Conservation (phyloP, 345 rosid genomes). For the Anastatica hierochuntica region DNA sequence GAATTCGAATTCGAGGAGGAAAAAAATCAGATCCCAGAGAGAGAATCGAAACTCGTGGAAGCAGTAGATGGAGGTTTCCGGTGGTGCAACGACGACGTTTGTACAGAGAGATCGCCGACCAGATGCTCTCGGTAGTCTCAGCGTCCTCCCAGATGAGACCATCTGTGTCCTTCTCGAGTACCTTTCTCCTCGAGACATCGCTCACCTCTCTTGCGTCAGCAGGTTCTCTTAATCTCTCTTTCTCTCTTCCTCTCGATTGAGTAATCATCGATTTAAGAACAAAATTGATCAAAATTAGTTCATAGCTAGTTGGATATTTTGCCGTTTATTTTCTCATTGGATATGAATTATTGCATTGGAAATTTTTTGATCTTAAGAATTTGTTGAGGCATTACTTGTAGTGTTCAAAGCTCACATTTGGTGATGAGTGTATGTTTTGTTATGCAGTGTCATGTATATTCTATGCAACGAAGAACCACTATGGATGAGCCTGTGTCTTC, state of each 20-base stretch:
- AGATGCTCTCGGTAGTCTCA: slow-evolving; percentile 59
- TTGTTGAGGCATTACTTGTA: too few species aligned
- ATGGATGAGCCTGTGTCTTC: slow-evolving; percentile 76
- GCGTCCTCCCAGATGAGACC: slow-evolving; percentile 63
- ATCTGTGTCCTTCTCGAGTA: slow-evolving; percentile 47
- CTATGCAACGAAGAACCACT: slow-evolving; percentile 84
- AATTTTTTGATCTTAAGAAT: too few species aligned
- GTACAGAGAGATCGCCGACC: slow-evolving; percentile 49
- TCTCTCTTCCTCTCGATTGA: not conserved
- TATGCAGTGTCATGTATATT: slow-evolving; percentile 73
- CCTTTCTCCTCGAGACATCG: slow-evolving; percentile 64
- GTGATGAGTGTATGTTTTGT: too few species aligned
- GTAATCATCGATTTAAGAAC: too few species aligned
- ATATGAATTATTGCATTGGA: too few species aligned
- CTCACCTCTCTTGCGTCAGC: slow-evolving; percentile 81
- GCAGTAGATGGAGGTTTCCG: slow-evolving; percentile 34
- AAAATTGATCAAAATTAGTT: too few species aligned
- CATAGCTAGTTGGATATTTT: not conserved
- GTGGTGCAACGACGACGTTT: slow-evolving; percentile 14
- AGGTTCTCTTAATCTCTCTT: slow-evolving; percentile 58
- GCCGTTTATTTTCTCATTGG: too few species aligned
- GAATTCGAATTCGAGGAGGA: not conserved
- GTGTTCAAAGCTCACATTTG: too few species aligned
- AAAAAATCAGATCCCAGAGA: not conserved
- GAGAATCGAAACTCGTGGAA: not conserved